Conservation (phyloP, 202 grass and related monocot species). For the Eragrostis tef region DNA sequence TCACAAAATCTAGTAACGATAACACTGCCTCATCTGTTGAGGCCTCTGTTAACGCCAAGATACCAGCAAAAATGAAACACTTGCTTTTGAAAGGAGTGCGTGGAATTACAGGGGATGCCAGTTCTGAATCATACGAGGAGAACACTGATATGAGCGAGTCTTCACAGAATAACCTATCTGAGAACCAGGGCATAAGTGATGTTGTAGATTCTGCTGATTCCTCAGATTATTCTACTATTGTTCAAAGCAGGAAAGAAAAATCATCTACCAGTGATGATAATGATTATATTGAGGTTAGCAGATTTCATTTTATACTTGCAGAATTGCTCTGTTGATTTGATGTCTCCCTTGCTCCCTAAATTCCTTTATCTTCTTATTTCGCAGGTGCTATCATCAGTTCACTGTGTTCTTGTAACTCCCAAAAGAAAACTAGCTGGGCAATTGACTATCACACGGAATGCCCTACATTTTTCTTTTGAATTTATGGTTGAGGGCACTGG, state of each 20-base stretch:
- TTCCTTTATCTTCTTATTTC: conserved; percentile 41
- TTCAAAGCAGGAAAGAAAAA: conserved; percentile 78
- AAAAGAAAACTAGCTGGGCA: conserved; percentile 95
- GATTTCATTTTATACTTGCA: conserved; percentile 19
- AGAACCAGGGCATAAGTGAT: conserved; percentile 56
- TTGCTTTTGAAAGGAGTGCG: conserved; percentile 85
- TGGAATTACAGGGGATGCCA: conserved; percentile 75
- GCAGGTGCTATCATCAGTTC: conserved; percentile 71
- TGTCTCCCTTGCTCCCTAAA: conserved; percentile 36
- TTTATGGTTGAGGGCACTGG: conserved; percentile 95
- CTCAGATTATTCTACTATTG: conserved; percentile 60
- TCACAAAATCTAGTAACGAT: conserved; percentile 57
- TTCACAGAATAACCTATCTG: conserved; percentile 47
- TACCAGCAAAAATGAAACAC: conserved; percentile 89
- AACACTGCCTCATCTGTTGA: conserved; percentile 50
- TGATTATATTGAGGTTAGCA: conserved; percentile 74
- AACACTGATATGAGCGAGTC: conserved; percentile 50
- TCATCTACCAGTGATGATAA: conserved; percentile 60
- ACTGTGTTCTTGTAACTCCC: conserved; percentile 86
- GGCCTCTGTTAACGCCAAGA: conserved; percentile 48
- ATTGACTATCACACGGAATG: conserved; percentile 69
- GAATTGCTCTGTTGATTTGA: conserved; percentile 11
- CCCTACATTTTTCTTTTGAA: conserved; percentile 91
- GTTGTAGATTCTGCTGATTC: conserved; percentile 48
- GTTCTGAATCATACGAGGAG: conserved; percentile 67